phyloP scores from a whole-genome alignment of 352 stramenopile species.

The Phytophthora brassicae region DNA sequence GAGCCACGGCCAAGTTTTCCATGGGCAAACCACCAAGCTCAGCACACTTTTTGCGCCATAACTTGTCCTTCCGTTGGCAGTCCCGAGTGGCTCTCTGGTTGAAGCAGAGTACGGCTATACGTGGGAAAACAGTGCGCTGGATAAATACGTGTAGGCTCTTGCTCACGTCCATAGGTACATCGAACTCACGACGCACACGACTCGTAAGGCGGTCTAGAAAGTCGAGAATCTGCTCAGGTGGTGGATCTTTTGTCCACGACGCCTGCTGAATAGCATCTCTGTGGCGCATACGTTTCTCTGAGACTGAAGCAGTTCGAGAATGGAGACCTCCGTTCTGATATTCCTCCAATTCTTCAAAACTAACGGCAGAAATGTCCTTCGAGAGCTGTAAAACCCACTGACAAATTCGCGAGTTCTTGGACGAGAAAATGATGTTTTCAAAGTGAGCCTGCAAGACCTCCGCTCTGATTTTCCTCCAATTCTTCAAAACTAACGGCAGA shows the following conservation, averaged over 20 bases:
- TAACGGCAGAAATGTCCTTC: constrained; percentile 58
- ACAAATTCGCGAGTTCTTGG: constrained; percentile 62
- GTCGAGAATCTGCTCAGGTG: constrained; percentile 74
- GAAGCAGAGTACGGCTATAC: constrained; percentile 75
- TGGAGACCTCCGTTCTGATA: constrained; percentile 19
- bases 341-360: constrained; percentile 61
- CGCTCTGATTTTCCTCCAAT: constrained; percentile 45
- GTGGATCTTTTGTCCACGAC: constrained; percentile 65
- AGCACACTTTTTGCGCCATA: constrained; percentile 76
- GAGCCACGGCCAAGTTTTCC: constrained; percentile 60
- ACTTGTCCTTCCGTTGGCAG: constrained; percentile 81
- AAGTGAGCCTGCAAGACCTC: constrained; percentile 79
- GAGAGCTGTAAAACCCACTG: constrained; percentile 73
- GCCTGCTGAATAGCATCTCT: constrained; percentile 20
- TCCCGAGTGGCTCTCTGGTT: constrained; percentile 67
- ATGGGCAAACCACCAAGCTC: constrained; percentile 66
- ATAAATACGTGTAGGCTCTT: constrained; percentile 81
- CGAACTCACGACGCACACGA: constrained; percentile 73
- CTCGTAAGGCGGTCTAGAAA: constrained; percentile 70
- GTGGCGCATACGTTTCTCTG: constrained; percentile 4
- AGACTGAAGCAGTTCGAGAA: constrained; percentile 14
- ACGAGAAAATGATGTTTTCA: constrained; percentile 83
- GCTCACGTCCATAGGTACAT: constrained; percentile 68
- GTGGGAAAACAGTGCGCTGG: constrained; percentile 73
- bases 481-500: constrained; percentile 56